phyloP scores from a whole-genome alignment of 441 rosid species.

The Brassica hybrid region DNA sequence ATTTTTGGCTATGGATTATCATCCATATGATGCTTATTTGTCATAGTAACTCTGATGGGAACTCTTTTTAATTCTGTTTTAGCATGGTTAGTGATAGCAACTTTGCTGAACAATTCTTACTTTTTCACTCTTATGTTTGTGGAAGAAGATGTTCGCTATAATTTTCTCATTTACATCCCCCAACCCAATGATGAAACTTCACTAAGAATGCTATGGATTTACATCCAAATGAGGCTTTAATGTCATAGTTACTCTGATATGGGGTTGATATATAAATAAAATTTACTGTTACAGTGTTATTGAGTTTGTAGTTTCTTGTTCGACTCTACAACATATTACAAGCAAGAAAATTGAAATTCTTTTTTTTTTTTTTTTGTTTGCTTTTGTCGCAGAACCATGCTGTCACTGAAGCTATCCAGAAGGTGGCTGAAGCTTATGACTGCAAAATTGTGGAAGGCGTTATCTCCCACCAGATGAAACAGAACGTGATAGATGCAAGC shows the following conservation, averaged over 20 bases:
- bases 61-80: not conserved
- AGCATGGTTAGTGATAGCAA: not conserved
- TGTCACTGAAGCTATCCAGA: slow-evolving; percentile 91
- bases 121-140: too few species aligned
- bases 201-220: slow-evolving; percentile 2
- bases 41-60: slow-evolving; percentile 82
- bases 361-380: not conserved
- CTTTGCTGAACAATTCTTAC: not conserved
- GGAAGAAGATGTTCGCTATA: too few species aligned
- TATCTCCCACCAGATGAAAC: slow-evolving; percentile 92
- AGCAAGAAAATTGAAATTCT: slow-evolving; percentile 10
- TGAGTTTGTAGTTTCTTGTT: not conserved
- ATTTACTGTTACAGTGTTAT: not conserved
- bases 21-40: slow-evolving; percentile 58
- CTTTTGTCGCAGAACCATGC: slow-evolving; percentile 76
- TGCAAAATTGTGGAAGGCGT: slow-evolving; percentile 98
- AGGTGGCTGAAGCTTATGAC: slow-evolving; percentile 93
- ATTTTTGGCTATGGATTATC: slow-evolving; percentile 52
- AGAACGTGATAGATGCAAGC: slow-evolving; percentile 86
- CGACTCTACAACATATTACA: not conserved
- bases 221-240: slow-evolving; percentile 3
- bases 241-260: slow-evolving; percentile 11
- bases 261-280: not conserved
- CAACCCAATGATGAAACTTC: not conserved
- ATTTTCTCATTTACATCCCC: not conserved